phyloP scores from a whole-genome alignment of 805 yeast genomes.

The Nakazawaea peltata region DNA sequence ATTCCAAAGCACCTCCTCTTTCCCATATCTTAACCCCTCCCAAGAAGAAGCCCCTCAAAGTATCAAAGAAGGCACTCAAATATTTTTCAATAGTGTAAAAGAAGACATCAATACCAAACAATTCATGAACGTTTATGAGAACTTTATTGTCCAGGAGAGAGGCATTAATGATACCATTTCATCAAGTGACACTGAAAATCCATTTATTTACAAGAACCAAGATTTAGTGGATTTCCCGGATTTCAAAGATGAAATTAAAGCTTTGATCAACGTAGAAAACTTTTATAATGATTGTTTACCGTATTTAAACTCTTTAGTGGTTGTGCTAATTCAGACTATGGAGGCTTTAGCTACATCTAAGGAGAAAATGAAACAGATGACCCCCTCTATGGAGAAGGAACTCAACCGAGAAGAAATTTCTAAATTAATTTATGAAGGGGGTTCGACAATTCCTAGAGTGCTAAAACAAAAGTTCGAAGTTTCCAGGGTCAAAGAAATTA shows the following conservation, averaged over 20 bases:
- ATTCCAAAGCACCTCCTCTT: conserved; percentile 23
- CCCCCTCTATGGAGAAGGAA: conserved; percentile 13
- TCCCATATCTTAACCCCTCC: conserved; percentile 23
- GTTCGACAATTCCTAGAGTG: conserved; percentile 5
- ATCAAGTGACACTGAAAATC: neutral
- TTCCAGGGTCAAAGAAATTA: conserved; percentile 50
- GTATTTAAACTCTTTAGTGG: conserved; percentile 53
- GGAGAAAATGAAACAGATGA: conserved; percentile 8
- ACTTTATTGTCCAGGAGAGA: conserved; percentile 66
- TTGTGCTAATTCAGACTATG: conserved; percentile 58
- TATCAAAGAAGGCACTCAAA: conserved; percentile 68
- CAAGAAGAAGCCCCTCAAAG: conserved; percentile 56
- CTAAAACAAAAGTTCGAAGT: conserved; percentile 43
- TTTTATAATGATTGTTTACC: conserved; percentile 49
- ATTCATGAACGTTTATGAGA: conserved; percentile 62
- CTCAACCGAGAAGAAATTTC: conserved; percentile 16
- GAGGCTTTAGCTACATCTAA: conserved; percentile 30
- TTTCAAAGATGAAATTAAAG: conserved; percentile 25
- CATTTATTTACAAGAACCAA: conserved; percentile 16
- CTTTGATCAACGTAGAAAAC: conserved; percentile 48
- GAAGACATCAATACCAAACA: conserved; percentile 65
- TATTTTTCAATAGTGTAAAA: conserved; percentile 53
- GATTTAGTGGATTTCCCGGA: conserved; percentile 27
- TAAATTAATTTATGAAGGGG: conserved; percentile 10
- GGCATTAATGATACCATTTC: conserved; percentile 31